phyloP scores from a whole-genome alignment of 1,284 basidiomycete species.

The Sparassis latifolia region DNA sequence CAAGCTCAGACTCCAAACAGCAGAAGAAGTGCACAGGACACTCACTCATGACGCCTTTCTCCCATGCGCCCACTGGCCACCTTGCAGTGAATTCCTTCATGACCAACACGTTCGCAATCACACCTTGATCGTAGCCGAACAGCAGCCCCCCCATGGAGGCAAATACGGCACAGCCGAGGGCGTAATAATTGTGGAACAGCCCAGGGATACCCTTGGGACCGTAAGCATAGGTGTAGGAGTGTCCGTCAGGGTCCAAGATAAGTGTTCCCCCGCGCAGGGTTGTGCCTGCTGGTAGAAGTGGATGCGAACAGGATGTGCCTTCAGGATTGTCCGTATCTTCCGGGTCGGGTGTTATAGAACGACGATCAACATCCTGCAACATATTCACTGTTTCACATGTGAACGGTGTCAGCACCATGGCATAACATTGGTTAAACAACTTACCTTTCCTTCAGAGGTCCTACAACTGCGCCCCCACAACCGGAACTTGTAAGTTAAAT shows the following conservation, averaged over 20 bases:
- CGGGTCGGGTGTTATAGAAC: too few species aligned
- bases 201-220: slow-evolving; percentile 60
- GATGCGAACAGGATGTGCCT: too few species aligned
- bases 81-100: slow-evolving; percentile 65
- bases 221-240: slow-evolving; percentile 56
- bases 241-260: slow-evolving; percentile 20
- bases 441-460: too few species aligned
- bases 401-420: too few species aligned
- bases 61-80: slow-evolving; percentile 64
- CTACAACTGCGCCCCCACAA: too few species aligned
- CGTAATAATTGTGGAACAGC: slow-evolving; percentile 56
- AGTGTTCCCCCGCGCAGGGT: slow-evolving; percentile 24
- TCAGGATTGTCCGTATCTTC: too few species aligned
- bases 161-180: slow-evolving; percentile 58
- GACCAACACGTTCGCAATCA: slow-evolving; percentile 76
- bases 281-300: too few species aligned
- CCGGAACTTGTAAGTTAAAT: too few species aligned
- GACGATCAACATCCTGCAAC: too few species aligned
- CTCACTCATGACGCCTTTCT: slow-evolving; percentile 72
- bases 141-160: slow-evolving; percentile 74
- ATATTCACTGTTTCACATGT: too few species aligned
- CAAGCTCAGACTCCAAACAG: background rate
- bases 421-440: too few species aligned
- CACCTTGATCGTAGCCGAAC: slow-evolving; percentile 55
- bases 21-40: slow-evolving; percentile 4